Evolutionary conservation across 192 early-diverging fungal species (phyloP).

Genomic region (Powellomyces hirtus): DNA sequence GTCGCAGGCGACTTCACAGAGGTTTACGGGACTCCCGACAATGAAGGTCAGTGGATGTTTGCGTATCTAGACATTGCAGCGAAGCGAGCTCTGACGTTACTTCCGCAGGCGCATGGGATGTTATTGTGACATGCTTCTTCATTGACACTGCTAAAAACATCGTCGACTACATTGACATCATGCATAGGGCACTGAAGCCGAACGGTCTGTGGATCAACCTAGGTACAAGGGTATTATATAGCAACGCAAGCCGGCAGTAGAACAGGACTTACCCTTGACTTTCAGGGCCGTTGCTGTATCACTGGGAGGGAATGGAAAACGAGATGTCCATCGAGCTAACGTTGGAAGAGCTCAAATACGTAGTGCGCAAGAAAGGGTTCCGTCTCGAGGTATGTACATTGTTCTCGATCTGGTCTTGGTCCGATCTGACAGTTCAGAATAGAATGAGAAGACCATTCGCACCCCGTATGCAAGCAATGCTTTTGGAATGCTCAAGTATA

Average conservation of each 20-base stretch:
- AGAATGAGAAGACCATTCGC: slow-evolving; percentile 58
- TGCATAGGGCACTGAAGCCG: slow-evolving; percentile 72
- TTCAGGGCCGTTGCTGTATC: slow-evolving; percentile 80
- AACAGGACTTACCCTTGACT: not conserved
- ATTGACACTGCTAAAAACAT: slow-evolving; percentile 96
- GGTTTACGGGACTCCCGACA: slow-evolving; percentile 22
- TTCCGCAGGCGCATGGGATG: slow-evolving; percentile 85
- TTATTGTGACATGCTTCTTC: slow-evolving; percentile 93
- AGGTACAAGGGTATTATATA: slow-evolving; percentile 7
- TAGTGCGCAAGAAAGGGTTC: slow-evolving; percentile 54
- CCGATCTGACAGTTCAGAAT: not conserved
- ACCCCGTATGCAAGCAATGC: slow-evolving; percentile 76
- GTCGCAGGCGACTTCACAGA: slow-evolving; percentile 96
- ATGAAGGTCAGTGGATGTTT: not conserved
- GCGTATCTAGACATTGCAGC: not conserved
- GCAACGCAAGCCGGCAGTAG: not conserved
- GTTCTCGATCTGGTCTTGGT: not conserved
- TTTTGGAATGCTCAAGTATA: slow-evolving; percentile 75
- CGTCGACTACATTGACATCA: slow-evolving; percentile 80
- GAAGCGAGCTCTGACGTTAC: too few species aligned
- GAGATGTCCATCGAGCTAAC: slow-evolving; percentile 87
- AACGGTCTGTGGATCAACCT: slow-evolving; percentile 48
- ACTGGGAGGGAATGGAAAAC: slow-evolving; percentile 82
- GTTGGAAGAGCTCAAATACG: slow-evolving; percentile 73
- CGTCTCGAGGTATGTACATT: slow-evolving; percentile 55